Conservation (phyloP, 495 filamentous ascomycete species). For the Aspergillus kassunensis region DNA sequence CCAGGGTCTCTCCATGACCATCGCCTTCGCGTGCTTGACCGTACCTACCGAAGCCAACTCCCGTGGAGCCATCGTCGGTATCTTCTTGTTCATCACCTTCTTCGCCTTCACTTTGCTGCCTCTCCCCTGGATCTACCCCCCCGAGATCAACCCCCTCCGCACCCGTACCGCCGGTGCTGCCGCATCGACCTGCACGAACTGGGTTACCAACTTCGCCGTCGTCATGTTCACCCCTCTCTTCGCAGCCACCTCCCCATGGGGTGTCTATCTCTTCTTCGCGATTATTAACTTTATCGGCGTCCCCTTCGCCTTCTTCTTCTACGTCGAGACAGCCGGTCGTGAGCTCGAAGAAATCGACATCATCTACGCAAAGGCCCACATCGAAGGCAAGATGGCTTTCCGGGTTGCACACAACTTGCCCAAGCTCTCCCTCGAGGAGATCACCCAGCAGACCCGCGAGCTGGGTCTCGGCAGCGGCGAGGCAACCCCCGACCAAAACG, state of each 20-base stretch:
- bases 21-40: conserved; percentile 35
- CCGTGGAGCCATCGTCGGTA: conserved; percentile 38
- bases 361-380: conserved; percentile 41
- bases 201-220: conserved; percentile 45
- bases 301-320: conserved; percentile 63
- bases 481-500: conserved; percentile 17
- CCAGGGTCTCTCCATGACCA: conserved; percentile 36
- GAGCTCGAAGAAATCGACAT: conserved; percentile 73
- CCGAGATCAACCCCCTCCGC: conserved; percentile 72
- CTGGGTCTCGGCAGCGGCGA: conserved; percentile 26
- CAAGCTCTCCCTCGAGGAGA: conserved; percentile 35
- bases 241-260: conserved; percentile 25
- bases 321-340: conserved; percentile 62
- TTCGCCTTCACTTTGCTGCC: conserved; percentile 39
- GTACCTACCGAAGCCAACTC: conserved; percentile 15
- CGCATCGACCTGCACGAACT: conserved; percentile 41
- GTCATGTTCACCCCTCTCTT: conserved; percentile 46
- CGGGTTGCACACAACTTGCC: conserved; percentile 31
- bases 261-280: conserved; percentile 60
- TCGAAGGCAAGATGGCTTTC: conserved; percentile 19
- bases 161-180: conserved; percentile 61
- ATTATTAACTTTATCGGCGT: conserved; percentile 62
- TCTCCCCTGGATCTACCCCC: conserved; percentile 69
- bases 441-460: conserved; percentile 27
- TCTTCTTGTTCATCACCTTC: conserved; percentile 39